Evolutionary conservation across 1,284 basidiomycete species (phyloP), one percentile per base, ranked within the genome.

Genomic region (Pholiota adiposa): DNA sequence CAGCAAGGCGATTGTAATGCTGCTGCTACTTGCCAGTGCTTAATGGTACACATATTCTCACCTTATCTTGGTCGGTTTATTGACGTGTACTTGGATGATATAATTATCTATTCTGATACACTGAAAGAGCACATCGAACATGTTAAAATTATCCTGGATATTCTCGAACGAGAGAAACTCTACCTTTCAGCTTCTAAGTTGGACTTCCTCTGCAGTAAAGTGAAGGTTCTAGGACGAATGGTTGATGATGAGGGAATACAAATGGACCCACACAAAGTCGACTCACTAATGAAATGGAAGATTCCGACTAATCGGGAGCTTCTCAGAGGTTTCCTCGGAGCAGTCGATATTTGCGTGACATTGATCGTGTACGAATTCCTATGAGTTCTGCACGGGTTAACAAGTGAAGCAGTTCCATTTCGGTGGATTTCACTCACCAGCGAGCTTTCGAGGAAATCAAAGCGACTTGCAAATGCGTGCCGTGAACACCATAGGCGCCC

Each of bases 231-330:
- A 0, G 77, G 78, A 0, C 64, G 64, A 0, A 59, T 77, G 0
- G 64, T 79, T 1, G 67, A 69, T 9, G 50, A 70, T 3, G 48
- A 73, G 0, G 76, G 75, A 0, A 77, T 79, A 16, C 40, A 57
- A 0, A 77, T 78, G 73, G 76, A 78, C 38, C 71, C 74, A 0
- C 59, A 70, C 18, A 78, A 78, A 25, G 75, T 79, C 0, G 69
- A 76, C 27, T 12, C 62, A 0, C 57, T 79, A 0, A 0, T 68
- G 0, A 67, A 69, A 1, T 78, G 76, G 76, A 75, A 74, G 23
- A 56, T 54, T 0, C 75, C 72, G 44, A 63, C 59, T 11, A 63
- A 63, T 23, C 48, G 55, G 0, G 62, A 63, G 11, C 27, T 63
- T 14, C 38, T 75, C 0, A 40, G 64, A 0, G 69, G 72, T 0